Evolutionary conservation across 228 moss, liverwort and hornwort species (phyloP).

Genomic region (Sphagnum fallax): DNA sequence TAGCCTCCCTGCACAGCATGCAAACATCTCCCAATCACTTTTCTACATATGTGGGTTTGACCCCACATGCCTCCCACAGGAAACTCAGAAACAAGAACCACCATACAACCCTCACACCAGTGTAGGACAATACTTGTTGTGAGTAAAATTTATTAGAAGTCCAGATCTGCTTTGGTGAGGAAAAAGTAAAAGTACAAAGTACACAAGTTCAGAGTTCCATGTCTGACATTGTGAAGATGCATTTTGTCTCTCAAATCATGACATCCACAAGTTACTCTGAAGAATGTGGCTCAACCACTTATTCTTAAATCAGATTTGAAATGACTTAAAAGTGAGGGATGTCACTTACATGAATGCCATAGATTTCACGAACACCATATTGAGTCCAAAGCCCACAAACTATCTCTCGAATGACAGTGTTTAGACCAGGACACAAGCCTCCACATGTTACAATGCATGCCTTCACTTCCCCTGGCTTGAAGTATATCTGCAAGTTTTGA

Average conservation of each 20-base stretch:
- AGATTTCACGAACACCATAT: conserved; percentile 86
- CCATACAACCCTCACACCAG: too few species aligned
- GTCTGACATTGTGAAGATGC: too few species aligned
- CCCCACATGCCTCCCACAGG: neutral
- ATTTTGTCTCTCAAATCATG: too few species aligned
- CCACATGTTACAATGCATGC: conserved; percentile 97
- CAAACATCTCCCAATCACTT: neutral
- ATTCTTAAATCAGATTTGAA: neutral
- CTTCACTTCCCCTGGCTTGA: conserved; percentile 73
- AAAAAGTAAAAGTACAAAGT: too few species aligned
- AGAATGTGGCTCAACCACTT: neutral
- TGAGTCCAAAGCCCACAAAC: conserved; percentile 89
- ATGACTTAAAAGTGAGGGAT: neutral
- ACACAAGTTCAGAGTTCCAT: too few species aligned
- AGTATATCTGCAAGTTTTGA: conserved; percentile 52
- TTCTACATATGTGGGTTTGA: neutral
- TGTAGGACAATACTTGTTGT: too few species aligned
- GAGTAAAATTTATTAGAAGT: too few species aligned
- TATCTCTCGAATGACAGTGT: conserved; percentile 96
- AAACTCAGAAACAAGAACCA: too few species aligned
- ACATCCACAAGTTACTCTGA: neutral
- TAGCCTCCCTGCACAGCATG: conserved; percentile 66
- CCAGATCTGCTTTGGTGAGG: too few species aligned
- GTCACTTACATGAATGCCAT: conserved; percentile 64
- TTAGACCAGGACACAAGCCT: conserved; percentile 93